A percentile compares a stretch with the other conserved stretches of the same genome.
phyloP scores from a whole-genome alignment of 2,329 filamentous ascomycete genomes.

The Microcyclosporella mali region DNA sequence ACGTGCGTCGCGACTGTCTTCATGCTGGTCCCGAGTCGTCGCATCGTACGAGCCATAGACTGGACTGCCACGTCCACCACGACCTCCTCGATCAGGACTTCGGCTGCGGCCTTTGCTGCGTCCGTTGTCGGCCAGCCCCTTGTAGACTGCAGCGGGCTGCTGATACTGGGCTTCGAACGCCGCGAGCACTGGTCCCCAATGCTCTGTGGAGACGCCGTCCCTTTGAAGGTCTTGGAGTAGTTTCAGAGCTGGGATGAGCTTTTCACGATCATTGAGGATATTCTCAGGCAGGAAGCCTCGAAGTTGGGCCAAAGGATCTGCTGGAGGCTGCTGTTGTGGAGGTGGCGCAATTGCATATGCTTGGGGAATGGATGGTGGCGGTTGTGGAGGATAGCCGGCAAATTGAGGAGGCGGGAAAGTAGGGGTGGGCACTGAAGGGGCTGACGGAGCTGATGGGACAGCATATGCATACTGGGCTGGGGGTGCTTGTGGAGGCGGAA shows the following conservation, averaged over 20 bases:
- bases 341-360: slow-evolving; percentile 44
- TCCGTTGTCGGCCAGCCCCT: slow-evolving; percentile 32
- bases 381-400: slow-evolving; percentile 26
- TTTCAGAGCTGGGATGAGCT: slow-evolving; percentile 64
- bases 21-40: slow-evolving; percentile 17
- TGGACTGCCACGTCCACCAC: slow-evolving; percentile 55
- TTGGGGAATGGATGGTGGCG: slow-evolving; percentile 31
- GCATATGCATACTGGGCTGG: slow-evolving; percentile 13
- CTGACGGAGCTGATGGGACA: slow-evolving; percentile 11
- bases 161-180: slow-evolving; percentile 38
- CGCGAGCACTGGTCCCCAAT: slow-evolving; percentile 58
- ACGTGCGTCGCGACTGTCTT: slow-evolving; percentile 14
- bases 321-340: slow-evolving; percentile 25
- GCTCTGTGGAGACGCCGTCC: slow-evolving; percentile 70
- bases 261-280: slow-evolving; percentile 36
- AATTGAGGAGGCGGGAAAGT: slow-evolving; percentile 19
- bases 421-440: slow-evolving; percentile 11
- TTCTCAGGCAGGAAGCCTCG: slow-evolving; percentile 32
- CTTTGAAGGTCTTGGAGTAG: slow-evolving; percentile 69
- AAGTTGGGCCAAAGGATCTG: slow-evolving; percentile 26
- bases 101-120: slow-evolving; percentile 60
- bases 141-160: slow-evolving; percentile 15
- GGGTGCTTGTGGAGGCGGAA: slow-evolving; percentile 10
- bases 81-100: slow-evolving; percentile 63
- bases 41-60: slow-evolving; percentile 67